Percentiles rank a stretch among this genome's conserved stretches.
Evolutionary conservation across 768 basidiomycete genomes (phyloP).

Genomic region (Cyclocybe aegerita): DNA sequence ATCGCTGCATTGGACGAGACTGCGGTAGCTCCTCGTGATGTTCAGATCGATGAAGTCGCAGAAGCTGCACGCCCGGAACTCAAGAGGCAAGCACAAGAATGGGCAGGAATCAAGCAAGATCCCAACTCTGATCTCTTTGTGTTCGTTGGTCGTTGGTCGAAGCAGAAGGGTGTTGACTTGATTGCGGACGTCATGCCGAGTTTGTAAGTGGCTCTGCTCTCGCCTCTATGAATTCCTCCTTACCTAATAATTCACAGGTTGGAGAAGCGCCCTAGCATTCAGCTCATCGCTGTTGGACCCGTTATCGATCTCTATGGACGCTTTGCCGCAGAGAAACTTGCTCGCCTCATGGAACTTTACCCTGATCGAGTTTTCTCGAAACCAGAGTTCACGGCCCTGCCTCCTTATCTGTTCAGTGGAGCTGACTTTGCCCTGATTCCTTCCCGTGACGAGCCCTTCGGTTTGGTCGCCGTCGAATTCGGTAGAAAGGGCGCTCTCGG

Average conservation of each 20-base stretch:
- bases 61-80: conserved; percentile 89
- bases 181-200: conserved; percentile 95
- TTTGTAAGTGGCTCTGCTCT: conserved; percentile 43
- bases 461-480: conserved; percentile 94
- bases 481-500: conserved; percentile 95
- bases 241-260: conserved; percentile 44
- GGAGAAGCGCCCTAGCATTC: conserved; percentile 83
- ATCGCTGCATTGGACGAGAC: conserved; percentile 89
- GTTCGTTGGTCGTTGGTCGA: conserved; percentile 97
- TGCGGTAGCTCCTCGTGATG: conserved; percentile 66
- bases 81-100: conserved; percentile 93
- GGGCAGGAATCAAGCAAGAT: conserved; percentile 92
- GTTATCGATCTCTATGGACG: conserved; percentile 95
- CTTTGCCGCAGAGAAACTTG: conserved; percentile 93
- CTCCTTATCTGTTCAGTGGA: conserved; percentile 91
- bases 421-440: conserved; percentile 96
- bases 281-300: conserved; percentile 87
- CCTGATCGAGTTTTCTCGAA: conserved; percentile 95
- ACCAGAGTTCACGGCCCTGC: conserved; percentile 92
- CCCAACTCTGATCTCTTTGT: conserved; percentile 89
- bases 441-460: conserved; percentile 95
- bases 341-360: conserved; percentile 91
- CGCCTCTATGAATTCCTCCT: conserved; percentile 2
- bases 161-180: conserved; percentile 97
- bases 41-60: conserved; percentile 75